Conservation (phyloP, 805 yeast genomes). For the Millerago galiae region DNA sequence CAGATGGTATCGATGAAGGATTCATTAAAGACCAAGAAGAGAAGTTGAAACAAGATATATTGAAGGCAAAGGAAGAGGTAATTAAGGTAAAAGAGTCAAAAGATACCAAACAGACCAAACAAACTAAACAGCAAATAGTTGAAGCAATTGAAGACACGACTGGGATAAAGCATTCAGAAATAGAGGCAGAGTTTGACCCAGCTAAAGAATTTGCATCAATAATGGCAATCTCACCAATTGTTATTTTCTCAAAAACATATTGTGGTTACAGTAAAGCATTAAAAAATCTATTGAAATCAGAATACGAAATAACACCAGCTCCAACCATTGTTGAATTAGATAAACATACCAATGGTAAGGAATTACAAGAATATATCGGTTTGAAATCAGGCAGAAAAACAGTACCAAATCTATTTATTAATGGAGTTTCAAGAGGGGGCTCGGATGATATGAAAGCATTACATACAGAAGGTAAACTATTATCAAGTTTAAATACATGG, state of each 20-base stretch:
- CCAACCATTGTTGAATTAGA: slow-evolving; percentile 79
- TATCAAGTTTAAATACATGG: slow-evolving; percentile 53
- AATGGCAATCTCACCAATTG: slow-evolving; percentile 56
- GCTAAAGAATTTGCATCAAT: slow-evolving; percentile 51
- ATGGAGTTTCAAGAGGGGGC: slow-evolving; percentile 78
- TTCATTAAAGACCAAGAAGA: slow-evolving; percentile 34
- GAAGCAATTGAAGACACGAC: not conserved
- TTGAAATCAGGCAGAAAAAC: slow-evolving; percentile 71
- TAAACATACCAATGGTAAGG: slow-evolving; percentile 66
- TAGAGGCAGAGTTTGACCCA: slow-evolving; percentile 34
- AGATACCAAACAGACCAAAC: not conserved
- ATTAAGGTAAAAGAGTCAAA: not conserved
- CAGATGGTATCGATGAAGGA: slow-evolving; percentile 34
- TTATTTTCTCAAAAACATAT: slow-evolving; percentile 44
- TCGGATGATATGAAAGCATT: slow-evolving; percentile 69
- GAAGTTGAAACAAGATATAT: slow-evolving; percentile 15
- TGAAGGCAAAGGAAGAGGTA: slow-evolving; percentile 9
- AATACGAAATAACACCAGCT: slow-evolving; percentile 65
- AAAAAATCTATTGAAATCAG: slow-evolving; percentile 56
- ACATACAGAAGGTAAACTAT: slow-evolving; percentile 51
- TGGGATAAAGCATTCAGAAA: not conserved
- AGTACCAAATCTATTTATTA: slow-evolving; percentile 84
- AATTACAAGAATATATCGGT: slow-evolving; percentile 67
- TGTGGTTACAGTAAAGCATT: slow-evolving; percentile 77
- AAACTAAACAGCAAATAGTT: not conserved